phyloP scores from a whole-genome alignment of 2,329 filamentous ascomycete species.

The Colletotrichum incanum region DNA sequence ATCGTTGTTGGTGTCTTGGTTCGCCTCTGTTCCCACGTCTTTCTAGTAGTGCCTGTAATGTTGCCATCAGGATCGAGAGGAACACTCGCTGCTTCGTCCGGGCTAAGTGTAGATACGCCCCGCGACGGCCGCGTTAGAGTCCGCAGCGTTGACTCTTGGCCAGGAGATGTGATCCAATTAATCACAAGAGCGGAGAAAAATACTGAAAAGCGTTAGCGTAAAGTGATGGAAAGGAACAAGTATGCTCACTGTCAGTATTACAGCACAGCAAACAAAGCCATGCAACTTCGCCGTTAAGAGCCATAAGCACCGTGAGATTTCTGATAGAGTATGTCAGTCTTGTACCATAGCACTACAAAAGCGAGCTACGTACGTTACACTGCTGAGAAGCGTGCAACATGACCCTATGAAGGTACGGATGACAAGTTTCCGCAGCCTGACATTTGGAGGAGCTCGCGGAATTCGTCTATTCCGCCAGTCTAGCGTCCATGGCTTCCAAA shows the following conservation, averaged over 20 bases:
- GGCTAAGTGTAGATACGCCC: slow-evolving; percentile 10
- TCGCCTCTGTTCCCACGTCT: slow-evolving; percentile 25
- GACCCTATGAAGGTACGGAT: slow-evolving; percentile 37
- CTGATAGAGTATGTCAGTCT: not conserved
- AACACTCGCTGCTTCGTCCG: slow-evolving; percentile 19
- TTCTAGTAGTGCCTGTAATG: slow-evolving; percentile 7
- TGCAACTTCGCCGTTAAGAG: slow-evolving; percentile 30
- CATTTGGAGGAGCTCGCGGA: slow-evolving; percentile 25
- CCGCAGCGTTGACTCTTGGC: slow-evolving; percentile 27
- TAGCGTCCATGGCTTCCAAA: slow-evolving; percentile 40
- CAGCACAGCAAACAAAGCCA: slow-evolving; percentile 38
- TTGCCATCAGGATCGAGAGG: slow-evolving; percentile 31
- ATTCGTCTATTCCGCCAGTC: slow-evolving; percentile 33
- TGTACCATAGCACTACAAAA: not conserved
- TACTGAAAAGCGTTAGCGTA: not conserved
- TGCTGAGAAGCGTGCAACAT: slow-evolving; percentile 29
- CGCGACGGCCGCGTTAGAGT: slow-evolving; percentile 30
- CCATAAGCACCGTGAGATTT: slow-evolving; percentile 19
- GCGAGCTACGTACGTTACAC: slow-evolving; percentile 9
- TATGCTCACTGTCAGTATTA: slow-evolving; percentile 27
- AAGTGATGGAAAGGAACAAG: accelerated
- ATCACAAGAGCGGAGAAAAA: slow-evolving; percentile 37
- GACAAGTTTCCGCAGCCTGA: slow-evolving; percentile 29
- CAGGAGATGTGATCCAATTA: slow-evolving; percentile 35
- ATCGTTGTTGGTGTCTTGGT: slow-evolving; percentile 8